Percentiles rank a stretch among this genome's conserved stretches.
These are phyloP conservation scores for Apiospora phragmitis DNA, from an alignment of 2,329 filamentous ascomycete genomes.

Conservation along the genomic window DNA sequence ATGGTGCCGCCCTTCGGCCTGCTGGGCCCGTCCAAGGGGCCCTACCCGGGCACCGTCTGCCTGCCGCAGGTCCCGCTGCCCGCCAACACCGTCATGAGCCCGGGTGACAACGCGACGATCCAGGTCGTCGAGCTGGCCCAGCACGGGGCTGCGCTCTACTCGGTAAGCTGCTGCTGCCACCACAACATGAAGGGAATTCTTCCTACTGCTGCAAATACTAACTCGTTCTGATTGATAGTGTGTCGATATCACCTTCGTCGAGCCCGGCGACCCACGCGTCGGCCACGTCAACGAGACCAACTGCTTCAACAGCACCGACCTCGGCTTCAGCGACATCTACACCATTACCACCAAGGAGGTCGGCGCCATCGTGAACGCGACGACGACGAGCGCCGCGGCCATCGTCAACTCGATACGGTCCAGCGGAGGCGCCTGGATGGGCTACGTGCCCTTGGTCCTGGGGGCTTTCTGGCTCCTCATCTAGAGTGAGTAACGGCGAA, in stretches of 20 bases:
- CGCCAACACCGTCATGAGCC: conserved; percentile 64
- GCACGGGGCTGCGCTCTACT: conserved; percentile 72
- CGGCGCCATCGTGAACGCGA: conserved; percentile 35
- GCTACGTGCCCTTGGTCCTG: conserved; percentile 43
- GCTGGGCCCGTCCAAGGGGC: conserved; percentile 74
- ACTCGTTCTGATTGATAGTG: conserved; percentile 60
- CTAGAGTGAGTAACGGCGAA: conserved; percentile 22
- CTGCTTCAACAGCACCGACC: conserved; percentile 83
- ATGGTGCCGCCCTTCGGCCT: conserved; percentile 84
- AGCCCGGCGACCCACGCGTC: conserved; percentile 68
- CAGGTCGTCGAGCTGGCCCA: conserved; percentile 71
- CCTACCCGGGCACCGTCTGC: conserved; percentile 89
- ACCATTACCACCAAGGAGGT: conserved; percentile 56
- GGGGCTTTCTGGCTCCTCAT: conserved; percentile 41
- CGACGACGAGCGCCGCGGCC: conserved; percentile 27
- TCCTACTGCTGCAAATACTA: too few relatives aligned
- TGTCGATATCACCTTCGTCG: conserved; percentile 90
- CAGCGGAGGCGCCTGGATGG: conserved; percentile 32
- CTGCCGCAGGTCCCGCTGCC: conserved; percentile 88
- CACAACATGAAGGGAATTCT: background rate
- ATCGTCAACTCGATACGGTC: conserved; percentile 19
- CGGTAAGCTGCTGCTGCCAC: conserved; percentile 51
- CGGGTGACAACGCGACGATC: conserved; percentile 82
- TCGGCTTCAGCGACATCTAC: conserved; percentile 78
- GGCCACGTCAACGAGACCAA: conserved; percentile 75